Evolutionary conservation across 2,329 filamentous ascomycete species (phyloP), one percentile per base, ranked within the genome.

Genomic region (Cytospora piceicola): DNA sequence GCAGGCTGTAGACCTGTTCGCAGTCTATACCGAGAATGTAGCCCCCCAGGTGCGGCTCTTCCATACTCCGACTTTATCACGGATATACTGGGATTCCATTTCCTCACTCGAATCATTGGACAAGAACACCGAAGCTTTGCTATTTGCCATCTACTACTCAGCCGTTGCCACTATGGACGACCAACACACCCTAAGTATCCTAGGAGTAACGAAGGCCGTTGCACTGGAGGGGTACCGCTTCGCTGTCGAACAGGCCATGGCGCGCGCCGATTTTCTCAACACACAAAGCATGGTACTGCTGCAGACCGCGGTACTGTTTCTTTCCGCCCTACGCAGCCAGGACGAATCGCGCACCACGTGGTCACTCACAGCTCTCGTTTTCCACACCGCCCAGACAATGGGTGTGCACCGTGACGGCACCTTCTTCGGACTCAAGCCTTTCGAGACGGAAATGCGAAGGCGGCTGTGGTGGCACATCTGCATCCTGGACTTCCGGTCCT

Each of bases 401-500:
- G 80, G 82, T 0, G 72, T 85, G 54, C 80, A 84, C 62, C 75
- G 81, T 15, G 85, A 88, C 53, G 80, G 81, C 27, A 74, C 76
- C 2, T 71, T 76, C 39, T 80, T 80, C 71, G 82, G 72, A 11
- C 70, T 88, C 2, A 78, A 78, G 0, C 80, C 83, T 0, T 89
- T 86, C 62, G 84, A 89, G 39, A 79, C 81, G 1, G 85, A 89
- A 71, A 83, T 88, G 70, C 80, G 86, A 7, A 79, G 87, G 14
- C 78, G 87, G 0, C 73, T 87, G 0, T 89, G 86, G 83, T 88
- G 85, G 81, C 80, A 83, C 57, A 77, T 89, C 3, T 77, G 83
- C 29, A 78, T 85, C 14, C 73, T 88, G 1, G 87, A 90, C 65
- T 75, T 82, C 6, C 78, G 82, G 17, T 78, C 82, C 0, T 81